phyloP scores from a whole-genome alignment of 2,329 filamentous ascomycete species.

The Aspergillus calidoustus region DNA sequence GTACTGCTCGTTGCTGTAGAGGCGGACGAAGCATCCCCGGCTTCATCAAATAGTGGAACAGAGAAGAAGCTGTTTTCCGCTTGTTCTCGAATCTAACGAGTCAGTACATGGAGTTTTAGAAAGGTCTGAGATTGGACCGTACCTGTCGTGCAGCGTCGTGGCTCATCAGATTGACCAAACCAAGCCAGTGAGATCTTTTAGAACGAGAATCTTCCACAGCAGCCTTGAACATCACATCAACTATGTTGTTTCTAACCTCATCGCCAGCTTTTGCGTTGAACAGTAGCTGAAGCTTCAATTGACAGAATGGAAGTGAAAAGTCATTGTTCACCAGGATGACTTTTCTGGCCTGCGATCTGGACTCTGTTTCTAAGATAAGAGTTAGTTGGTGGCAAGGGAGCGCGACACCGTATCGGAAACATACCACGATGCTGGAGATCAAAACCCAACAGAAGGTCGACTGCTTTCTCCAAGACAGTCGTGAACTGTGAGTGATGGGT shows the following conservation, averaged over 20 bases:
- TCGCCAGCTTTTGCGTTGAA: slow-evolving; percentile 38
- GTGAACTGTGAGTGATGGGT: slow-evolving; percentile 32
- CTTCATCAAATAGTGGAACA: slow-evolving; percentile 37
- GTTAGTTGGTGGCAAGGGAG: slow-evolving; percentile 15
- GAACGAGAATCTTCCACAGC: slow-evolving; percentile 42
- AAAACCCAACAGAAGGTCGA: slow-evolving; percentile 40
- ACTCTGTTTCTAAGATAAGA: slow-evolving; percentile 9
- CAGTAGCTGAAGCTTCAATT: slow-evolving; percentile 47
- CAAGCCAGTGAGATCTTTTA: slow-evolving; percentile 43
- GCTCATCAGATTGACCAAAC: slow-evolving; percentile 44
- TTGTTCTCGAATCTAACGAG: slow-evolving; percentile 43
- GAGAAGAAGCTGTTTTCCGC: slow-evolving; percentile 47
- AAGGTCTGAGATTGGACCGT: slow-evolving; percentile 18
- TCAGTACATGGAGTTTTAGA: slow-evolving; percentile 22
- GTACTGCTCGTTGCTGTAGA: slow-evolving; percentile 17
- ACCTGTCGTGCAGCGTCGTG: slow-evolving; percentile 43
- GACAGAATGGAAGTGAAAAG: slow-evolving; percentile 50
- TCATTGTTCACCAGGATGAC: slow-evolving; percentile 44
- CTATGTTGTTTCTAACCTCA: slow-evolving; percentile 36
- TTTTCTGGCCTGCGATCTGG: slow-evolving; percentile 38
- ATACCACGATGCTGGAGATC: slow-evolving; percentile 24
- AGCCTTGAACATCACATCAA: slow-evolving; percentile 47
- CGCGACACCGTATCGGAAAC: not conserved
- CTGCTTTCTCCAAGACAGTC: slow-evolving; percentile 34
- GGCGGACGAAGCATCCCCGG: slow-evolving; percentile 14